Evolutionary conservation across 1,139 yeast genomes (phyloP).

Genomic region (Saccharomyces hybrid): DNA sequence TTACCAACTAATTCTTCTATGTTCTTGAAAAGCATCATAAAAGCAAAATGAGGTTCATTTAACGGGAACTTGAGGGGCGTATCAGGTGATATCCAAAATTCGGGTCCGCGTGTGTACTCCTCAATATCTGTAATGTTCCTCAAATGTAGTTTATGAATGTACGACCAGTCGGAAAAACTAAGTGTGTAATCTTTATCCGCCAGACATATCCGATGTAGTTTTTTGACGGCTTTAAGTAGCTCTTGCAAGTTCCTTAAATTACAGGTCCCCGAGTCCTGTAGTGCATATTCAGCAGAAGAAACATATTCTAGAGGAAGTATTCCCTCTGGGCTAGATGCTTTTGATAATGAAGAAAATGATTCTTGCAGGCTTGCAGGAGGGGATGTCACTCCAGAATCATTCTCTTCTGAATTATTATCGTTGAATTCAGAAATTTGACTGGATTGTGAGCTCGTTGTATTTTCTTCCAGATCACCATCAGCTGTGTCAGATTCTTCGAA

Average conservation of each 20-base stretch:
- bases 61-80: slow-evolving; percentile 65
- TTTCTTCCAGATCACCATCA: slow-evolving; percentile 3
- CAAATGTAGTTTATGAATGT: slow-evolving; percentile 31
- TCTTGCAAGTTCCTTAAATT: slow-evolving; percentile 18
- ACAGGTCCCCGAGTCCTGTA: slow-evolving; percentile 9
- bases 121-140: slow-evolving; percentile 26
- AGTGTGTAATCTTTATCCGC: slow-evolving; percentile 34
- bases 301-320: not conserved
- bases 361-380: not conserved
- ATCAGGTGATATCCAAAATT: slow-evolving; percentile 49
- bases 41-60: slow-evolving; percentile 57
- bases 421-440: slow-evolving; percentile 5
- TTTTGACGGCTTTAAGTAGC: slow-evolving; percentile 24
- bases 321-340: not conserved
- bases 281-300: slow-evolving; percentile 2
- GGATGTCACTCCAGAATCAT: slow-evolving; percentile 5
- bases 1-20: slow-evolving; percentile 17
- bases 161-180: slow-evolving; percentile 42
- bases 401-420: slow-evolving; percentile 5
- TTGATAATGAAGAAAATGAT: not conserved
- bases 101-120: slow-evolving; percentile 22
- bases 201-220: slow-evolving; percentile 26
- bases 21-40: slow-evolving; percentile 30
- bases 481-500: slow-evolving; percentile 4
- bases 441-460: not conserved